These are phyloP conservation scores for Aspergillus udagawae DNA, from an alignment of 2,329 filamentous ascomycete genomes.

Conservation along the genomic window DNA sequence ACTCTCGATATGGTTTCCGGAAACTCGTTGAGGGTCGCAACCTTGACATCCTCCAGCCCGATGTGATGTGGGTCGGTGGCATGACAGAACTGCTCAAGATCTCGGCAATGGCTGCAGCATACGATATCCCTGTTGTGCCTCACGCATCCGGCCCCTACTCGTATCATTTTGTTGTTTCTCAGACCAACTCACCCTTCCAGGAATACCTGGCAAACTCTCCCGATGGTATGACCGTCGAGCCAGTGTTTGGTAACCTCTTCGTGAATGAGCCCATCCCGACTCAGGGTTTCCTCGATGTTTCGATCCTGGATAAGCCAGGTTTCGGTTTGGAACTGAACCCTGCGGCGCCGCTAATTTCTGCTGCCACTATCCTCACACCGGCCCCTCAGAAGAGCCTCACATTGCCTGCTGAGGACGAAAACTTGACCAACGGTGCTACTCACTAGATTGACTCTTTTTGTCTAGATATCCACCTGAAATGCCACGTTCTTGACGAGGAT, in stretches of 20 bases:
- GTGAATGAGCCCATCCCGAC: conserved; percentile 83
- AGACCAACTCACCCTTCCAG: conserved; percentile 90
- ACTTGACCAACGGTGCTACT: conserved; percentile 19
- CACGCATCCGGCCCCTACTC: conserved; percentile 92
- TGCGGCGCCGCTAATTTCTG: conserved; percentile 72
- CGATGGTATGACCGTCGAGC: conserved; percentile 82
- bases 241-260: conserved; percentile 90
- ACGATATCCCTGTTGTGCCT: conserved; percentile 92
- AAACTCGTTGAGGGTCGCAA: conserved; percentile 90
- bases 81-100: conserved; percentile 90
- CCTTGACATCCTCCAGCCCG: conserved; percentile 89
- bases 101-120: conserved; percentile 81
- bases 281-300: conserved; percentile 75
- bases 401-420: conserved; percentile 26
- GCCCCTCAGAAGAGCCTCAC: conserved; percentile 48
- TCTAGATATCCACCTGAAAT: background rate
- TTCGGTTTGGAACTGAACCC: conserved; percentile 88
- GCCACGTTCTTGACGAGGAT: background rate
- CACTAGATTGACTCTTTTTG: conserved; percentile 2
- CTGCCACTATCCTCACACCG: conserved; percentile 67
- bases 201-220: conserved; percentile 93
- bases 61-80: conserved; percentile 96
- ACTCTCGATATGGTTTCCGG: conserved; percentile 89
- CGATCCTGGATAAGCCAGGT: conserved; percentile 79
- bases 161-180: conserved; percentile 93